These are phyloP conservation scores for Cryphonectria carpinicola DNA, from an alignment of 2,329 filamentous ascomycete genomes.

Conservation along the genomic window DNA sequence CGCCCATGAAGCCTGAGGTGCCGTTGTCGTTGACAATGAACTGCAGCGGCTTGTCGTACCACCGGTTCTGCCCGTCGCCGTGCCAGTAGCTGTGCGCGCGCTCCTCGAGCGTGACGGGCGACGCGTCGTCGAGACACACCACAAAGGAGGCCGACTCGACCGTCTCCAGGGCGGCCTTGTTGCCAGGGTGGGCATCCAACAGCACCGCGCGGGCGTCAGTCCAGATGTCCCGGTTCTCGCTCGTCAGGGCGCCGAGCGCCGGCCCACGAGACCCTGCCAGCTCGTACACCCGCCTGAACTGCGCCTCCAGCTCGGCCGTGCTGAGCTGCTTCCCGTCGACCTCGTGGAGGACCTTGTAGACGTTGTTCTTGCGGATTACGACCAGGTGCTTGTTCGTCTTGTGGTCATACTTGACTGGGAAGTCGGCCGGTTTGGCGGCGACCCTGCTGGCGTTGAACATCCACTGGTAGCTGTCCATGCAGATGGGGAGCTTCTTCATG, in stretches of 20 bases:
- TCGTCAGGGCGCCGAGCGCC: slow-evolving; percentile 82
- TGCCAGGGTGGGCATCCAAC: slow-evolving; percentile 75
- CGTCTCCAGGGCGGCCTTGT: slow-evolving; percentile 75
- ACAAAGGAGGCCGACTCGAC: slow-evolving; percentile 91
- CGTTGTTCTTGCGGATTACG: slow-evolving; percentile 92
- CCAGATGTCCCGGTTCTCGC: slow-evolving; percentile 93
- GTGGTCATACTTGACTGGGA: slow-evolving; percentile 78
- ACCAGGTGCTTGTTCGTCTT: slow-evolving; percentile 84
- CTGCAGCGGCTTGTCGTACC: slow-evolving; percentile 97
- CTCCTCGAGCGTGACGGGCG: slow-evolving; percentile 92
- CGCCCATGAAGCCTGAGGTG: slow-evolving; percentile 95
- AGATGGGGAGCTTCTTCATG: slow-evolving; percentile 96
- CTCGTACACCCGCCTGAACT: slow-evolving; percentile 85
- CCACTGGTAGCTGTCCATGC: slow-evolving; percentile 98
- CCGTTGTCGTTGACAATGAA: slow-evolving; percentile 99
- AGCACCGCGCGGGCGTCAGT: slow-evolving; percentile 79
- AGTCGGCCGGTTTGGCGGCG: slow-evolving; percentile 79
- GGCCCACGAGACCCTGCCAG: slow-evolving; percentile 65
- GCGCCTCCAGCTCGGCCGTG: slow-evolving; percentile 84
- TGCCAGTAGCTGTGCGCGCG: slow-evolving; percentile 98
- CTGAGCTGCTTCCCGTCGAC: slow-evolving; percentile 84
- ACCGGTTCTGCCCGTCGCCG: slow-evolving; percentile 92
- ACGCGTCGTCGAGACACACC: slow-evolving; percentile 89
- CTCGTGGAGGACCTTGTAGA: slow-evolving; percentile 89
- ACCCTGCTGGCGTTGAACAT: slow-evolving; percentile 98